Conservation (phyloP, 208 protist genomes). For the Lotmaria passim region DNA sequence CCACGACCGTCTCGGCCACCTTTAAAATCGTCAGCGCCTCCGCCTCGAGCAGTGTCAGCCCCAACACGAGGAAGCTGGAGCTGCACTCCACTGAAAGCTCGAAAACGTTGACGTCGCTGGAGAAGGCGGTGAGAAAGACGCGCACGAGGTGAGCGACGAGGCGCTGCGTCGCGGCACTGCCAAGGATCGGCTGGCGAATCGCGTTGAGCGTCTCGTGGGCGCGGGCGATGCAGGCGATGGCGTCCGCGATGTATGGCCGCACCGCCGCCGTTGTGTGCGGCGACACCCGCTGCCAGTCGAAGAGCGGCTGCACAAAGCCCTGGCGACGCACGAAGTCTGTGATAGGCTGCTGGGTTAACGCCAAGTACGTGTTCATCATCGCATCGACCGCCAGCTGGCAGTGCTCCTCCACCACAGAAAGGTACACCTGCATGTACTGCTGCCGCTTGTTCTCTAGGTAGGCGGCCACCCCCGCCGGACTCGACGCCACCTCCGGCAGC, state of each 20-base stretch:
- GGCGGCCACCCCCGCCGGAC: constrained; percentile 14
- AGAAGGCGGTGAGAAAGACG: constrained; percentile 68
- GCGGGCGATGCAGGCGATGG: constrained; percentile 69
- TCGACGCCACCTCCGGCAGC: constrained; percentile 37
- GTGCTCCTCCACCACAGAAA: constrained; percentile 80
- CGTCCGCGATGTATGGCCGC: constrained; percentile 80
- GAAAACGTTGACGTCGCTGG: constrained; percentile 72
- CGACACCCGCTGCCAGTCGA: constrained; percentile 88
- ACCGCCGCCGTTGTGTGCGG: constrained; percentile 61
- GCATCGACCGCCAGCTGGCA: constrained; percentile 83
- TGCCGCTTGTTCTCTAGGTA: constrained; percentile 34
- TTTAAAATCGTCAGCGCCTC: constrained; percentile 71
- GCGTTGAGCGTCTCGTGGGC: constrained; percentile 73
- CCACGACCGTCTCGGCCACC: constrained; percentile 58
- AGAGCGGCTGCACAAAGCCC: constrained; percentile 73
- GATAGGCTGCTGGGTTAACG: constrained; percentile 74
- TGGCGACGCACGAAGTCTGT: constrained; percentile 57
- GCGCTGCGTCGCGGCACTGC: constrained; percentile 71
- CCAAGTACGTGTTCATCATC: constrained; percentile 79
- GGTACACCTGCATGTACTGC: constrained; percentile 55
- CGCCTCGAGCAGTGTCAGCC: constrained; percentile 75
- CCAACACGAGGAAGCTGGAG: constrained; percentile 65
- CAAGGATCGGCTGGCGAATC: constrained; percentile 78
- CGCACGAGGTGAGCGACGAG: constrained; percentile 74
- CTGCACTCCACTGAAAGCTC: constrained; percentile 87